Conservation (phyloP, 1,284 basidiomycete species). For the Trametes hirsuta region DNA sequence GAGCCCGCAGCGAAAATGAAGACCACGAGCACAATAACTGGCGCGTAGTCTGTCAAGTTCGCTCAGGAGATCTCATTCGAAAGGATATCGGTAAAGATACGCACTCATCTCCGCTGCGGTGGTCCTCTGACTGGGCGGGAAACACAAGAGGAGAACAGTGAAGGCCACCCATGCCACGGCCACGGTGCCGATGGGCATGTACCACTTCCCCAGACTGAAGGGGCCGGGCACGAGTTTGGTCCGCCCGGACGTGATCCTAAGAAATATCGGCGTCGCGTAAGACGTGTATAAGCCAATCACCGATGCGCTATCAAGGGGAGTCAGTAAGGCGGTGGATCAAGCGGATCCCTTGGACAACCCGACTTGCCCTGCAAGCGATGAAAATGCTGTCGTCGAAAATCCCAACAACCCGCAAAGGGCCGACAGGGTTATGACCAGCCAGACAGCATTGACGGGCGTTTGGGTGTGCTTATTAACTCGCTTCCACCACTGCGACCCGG, state of each 20-base stretch:
- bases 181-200: constrained; percentile 52
- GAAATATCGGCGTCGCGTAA: constrained; percentile 62
- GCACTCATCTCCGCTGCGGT: constrained; percentile 51
- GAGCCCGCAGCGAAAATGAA: constrained; percentile 59
- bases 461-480: constrained; percentile 56
- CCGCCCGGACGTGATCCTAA: constrained; percentile 64
- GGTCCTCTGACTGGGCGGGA: constrained; percentile 48
- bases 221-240: constrained; percentile 54
- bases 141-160: constrained; percentile 57
- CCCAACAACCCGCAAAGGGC: constrained; percentile 65
- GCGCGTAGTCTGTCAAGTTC: neutral
- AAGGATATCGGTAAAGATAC: constrained; percentile 17
- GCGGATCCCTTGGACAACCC: neutral
- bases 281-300: constrained; percentile 67
- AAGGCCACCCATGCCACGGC: constrained; percentile 66
- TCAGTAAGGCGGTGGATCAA: neutral
- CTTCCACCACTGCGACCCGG: constrained; percentile 70
- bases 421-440: constrained; percentile 63
- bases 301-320: constrained; percentile 45
- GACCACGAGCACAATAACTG: constrained; percentile 49
- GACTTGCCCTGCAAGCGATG: constrained; percentile 63
- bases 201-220: constrained; percentile 58
- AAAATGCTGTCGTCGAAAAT: constrained; percentile 63
- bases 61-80: neutral
- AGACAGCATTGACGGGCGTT: constrained; percentile 74